Base-by-base conservation (phyloP, 441 rosid species). In the Pelargonium cotyledonis region DNA sequence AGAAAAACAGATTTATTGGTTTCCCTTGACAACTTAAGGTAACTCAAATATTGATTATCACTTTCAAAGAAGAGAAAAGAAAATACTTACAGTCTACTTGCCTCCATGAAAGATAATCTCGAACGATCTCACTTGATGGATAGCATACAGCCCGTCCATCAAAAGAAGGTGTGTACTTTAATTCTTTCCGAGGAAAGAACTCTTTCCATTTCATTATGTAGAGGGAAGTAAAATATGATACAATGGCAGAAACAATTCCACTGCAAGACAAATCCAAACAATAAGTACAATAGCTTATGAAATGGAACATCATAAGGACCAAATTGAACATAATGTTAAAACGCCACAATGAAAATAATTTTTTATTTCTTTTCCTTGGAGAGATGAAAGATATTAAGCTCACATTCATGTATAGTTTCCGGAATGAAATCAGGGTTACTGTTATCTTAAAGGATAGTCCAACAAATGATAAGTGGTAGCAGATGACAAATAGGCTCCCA, bases 71-170 rank as follows among this genome's bases (percentile, higher is more conserved):
- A n/a, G 55, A 47, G 14, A 47, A 53, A 38, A 16, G 63, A 69
- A 16, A 60, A 60, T 62, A 85, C 99, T 91, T 76, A 94, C 99
- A 94, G 78, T 94, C 99, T 75, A 91, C 97, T 87, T 94, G 97
- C 79, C 99, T 85, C 99, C 99, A 91, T 11, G 97, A 84, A 61
- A 91, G 78, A 84, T 94, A 94, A 82, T 94, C 94, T 75, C 72
- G 82, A 72, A 94, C 87, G 76, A 89, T 88, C 72, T 87, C 81
- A 66, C 79, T 60, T 49, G 96, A 85, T 47, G 97, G 99, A 73
- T 94, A 91, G 80, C 96, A 91, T 55, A 94, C 82, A n/a, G 91
- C 90, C 65, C 97, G 89, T 73, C 96, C 97, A 82, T 95, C 99
- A 67, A 95, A 91, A 60, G 85, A 82, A 61, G 99, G 95, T 75